Evolutionary conservation across 2,329 filamentous ascomycete genomes (phyloP), one percentile per base, ranked within the genome.

Genomic region (Xylaria sp.): DNA sequence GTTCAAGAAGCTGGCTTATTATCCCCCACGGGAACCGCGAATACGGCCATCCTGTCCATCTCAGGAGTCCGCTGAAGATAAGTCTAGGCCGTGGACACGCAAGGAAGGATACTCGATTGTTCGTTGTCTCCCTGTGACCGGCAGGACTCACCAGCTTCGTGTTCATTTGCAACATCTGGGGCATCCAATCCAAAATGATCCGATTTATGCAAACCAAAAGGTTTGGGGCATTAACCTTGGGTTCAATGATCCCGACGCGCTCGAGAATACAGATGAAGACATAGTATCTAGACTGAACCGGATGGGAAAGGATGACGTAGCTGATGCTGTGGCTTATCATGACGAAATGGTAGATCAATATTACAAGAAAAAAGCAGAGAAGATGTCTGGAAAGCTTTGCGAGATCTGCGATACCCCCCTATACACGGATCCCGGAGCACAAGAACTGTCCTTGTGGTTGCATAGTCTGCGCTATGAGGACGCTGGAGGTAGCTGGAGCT

Each of bases 141-240:
- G 96, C 0, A 88, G 96, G 57, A 99, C 96, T 13, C 96, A 99
- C 76, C 96, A 99, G 78, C 87, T 99, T 55, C 89, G 96, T 38
- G 96, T 99, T 20, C 96, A 99, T 75, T 85, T 99, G 17, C 96
- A 99, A 77, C 97, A 93, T 78, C 84, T 99, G 3, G 96, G 96
- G 1, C 92, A 98, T 76, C 96, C 96, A 1, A 98, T 99, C 73
- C 90, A 93, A 70, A 99, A 99, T 78, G 96, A 99, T 76, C 96
- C 96, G 7, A 98, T 99, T 73, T 99, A 99, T 79, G 94, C 93
- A 74, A 99, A 99, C 77, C 90, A 93, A 76, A 89, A 90, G 64
- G 96, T 99, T 11, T 99, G 97, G 84, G 96, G 96, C 0, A 84
- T 90, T 0, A 86, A 90, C 10, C 87, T 99, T 0, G 96, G 93